These are phyloP conservation scores for Entoloma clypeatum DNA, from an alignment of 1,284 basidiomycete genomes.

Conservation along the genomic window DNA sequence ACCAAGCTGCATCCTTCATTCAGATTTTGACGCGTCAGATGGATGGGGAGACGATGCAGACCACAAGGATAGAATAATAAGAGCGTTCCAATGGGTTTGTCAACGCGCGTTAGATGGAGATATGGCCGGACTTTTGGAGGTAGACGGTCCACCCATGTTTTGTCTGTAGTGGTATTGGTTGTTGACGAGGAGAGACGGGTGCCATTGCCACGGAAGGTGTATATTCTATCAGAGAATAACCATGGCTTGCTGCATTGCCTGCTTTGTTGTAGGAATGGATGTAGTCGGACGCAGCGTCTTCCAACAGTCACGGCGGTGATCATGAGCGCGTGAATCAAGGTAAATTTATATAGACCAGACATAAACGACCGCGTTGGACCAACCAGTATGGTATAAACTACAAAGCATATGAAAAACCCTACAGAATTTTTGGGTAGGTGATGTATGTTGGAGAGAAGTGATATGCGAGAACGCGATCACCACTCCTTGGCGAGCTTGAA, in stretches of 20 bases:
- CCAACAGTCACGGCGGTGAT: constrained; percentile 10
- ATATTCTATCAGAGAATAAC: background rate
- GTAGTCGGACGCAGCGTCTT: constrained; percentile 15
- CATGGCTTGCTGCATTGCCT: constrained; percentile 1
- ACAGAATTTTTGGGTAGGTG: too few species aligned
- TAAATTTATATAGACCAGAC: too few species aligned
- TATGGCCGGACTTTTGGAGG: constrained; percentile 71
- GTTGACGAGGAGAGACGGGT: constrained; percentile 13
- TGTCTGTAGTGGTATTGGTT: constrained; percentile 14
- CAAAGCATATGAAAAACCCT: too few species aligned
- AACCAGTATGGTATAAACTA: too few species aligned
- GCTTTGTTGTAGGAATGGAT: constrained; percentile 4
- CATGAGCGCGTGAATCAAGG: background rate
- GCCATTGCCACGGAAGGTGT: background rate
- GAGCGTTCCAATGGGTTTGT: constrained; percentile 94
- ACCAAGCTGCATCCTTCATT: constrained; percentile 68
- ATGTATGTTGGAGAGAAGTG: background rate
- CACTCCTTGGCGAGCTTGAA: constrained; percentile 85
- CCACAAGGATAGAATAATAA: constrained; percentile 93
- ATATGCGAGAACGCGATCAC: constrained; percentile 37
- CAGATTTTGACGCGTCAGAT: background rate
- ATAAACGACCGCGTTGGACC: too few species aligned
- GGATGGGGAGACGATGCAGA: constrained; percentile 37
- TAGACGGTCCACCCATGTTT: constrained; percentile 66
- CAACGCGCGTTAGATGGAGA: constrained; percentile 80